Evolutionary conservation across 129 eudicot species (phyloP).

Genomic region (Glebionis coronaria): DNA sequence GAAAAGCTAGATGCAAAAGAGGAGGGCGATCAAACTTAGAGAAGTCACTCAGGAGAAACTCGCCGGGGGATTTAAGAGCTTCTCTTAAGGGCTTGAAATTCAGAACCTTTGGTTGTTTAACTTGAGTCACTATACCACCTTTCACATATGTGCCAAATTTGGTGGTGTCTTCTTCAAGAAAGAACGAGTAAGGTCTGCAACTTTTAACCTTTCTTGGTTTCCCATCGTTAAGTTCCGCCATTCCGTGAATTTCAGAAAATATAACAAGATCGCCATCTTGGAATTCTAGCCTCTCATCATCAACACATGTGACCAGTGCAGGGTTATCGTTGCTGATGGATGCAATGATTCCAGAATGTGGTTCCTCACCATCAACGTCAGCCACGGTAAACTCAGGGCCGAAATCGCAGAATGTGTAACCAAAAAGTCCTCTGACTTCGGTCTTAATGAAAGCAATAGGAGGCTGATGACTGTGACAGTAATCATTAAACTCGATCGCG

Average conservation of each 20-base stretch:
- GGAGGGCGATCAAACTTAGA: conserved; percentile 94
- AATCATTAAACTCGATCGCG: conserved; percentile 43
- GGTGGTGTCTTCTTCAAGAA: conserved; percentile 80
- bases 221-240: conserved; percentile 36
- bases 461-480: conserved; percentile 16
- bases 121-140: conserved; percentile 96
- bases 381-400: conserved; percentile 80
- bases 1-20: conserved; percentile 84
- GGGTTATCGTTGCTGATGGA: conserved; percentile 84
- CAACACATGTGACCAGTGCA: conserved; percentile 83
- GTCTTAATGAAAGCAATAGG: conserved; percentile 12
- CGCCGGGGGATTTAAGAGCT: conserved; percentile 70
- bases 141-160: conserved; percentile 62
- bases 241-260: conserved; percentile 81
- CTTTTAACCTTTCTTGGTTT: conserved; percentile 73
- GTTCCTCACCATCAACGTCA: conserved; percentile 96
- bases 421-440: conserved; percentile 48
- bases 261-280: conserved; percentile 90
- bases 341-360: conserved; percentile 84
- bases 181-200: conserved; percentile 77
- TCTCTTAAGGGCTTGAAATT: conserved; percentile 78
- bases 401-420: conserved; percentile 81
- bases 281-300: conserved; percentile 90
- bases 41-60: conserved; percentile 77
- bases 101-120: conserved; percentile 76